Evolutionary conservation across 139 green algal species (phyloP).

Genomic region (Auxenochlorella protothecoides): DNA sequence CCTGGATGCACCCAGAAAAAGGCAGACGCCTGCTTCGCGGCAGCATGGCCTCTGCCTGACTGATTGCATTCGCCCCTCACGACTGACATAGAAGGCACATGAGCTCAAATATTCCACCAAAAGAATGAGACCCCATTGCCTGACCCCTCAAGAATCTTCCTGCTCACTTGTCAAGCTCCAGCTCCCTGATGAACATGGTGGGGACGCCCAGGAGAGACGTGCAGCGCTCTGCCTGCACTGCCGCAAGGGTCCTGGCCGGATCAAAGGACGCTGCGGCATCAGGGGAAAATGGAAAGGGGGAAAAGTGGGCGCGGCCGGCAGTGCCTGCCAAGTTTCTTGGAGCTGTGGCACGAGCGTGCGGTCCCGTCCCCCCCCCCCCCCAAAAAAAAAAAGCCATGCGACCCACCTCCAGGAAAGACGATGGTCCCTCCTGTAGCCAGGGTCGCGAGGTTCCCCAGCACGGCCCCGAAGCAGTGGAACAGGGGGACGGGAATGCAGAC

Average conservation of each 20-base stretch:
- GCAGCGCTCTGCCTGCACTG: slow-evolving; percentile 17
- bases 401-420: background rate
- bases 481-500: slow-evolving; percentile 25
- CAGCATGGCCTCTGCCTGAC: too few species aligned
- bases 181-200: slow-evolving; percentile 14
- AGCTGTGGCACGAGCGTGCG: background rate
- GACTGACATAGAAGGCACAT: too few species aligned
- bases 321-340: background rate
- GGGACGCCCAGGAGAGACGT: slow-evolving; percentile 20
- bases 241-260: slow-evolving; percentile 3
- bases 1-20: background rate
- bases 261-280: slow-evolving; percentile 15
- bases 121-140: too few species aligned
- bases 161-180: slow-evolving; percentile 14
- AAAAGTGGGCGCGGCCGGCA: background rate
- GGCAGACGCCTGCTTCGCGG: too few species aligned
- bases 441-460: slow-evolving; percentile 6
- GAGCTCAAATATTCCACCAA: too few species aligned
- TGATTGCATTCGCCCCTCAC: too few species aligned
- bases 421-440: background rate
- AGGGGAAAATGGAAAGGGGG: slow-evolving; percentile 10
- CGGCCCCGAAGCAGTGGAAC: slow-evolving; percentile 27
- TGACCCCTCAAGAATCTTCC: too few species aligned
- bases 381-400: background rate
- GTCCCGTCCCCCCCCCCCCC: background rate